Percentiles rank a stretch among this genome's conserved stretches.
Evolutionary conservation across 768 basidiomycete genomes (phyloP).

Genomic region (Imleria badia): DNA sequence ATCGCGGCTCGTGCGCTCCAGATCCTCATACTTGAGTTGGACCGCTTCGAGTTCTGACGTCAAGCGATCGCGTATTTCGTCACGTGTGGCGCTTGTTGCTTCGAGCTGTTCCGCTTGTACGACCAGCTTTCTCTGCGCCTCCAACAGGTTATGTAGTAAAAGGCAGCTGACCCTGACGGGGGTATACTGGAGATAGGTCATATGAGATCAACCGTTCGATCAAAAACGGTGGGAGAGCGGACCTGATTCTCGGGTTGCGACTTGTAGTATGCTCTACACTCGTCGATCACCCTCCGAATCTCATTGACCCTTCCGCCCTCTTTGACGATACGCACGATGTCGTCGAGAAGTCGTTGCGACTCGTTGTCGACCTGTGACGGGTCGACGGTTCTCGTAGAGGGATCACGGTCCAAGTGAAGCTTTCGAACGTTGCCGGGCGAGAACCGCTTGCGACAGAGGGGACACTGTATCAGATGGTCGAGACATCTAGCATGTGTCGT

Average conservation of each 20-base stretch:
- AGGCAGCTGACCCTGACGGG: constrained; percentile 51
- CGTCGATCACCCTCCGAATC: constrained; percentile 51
- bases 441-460: constrained; percentile 62
- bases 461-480: constrained; percentile 53
- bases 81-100: constrained; percentile 32
- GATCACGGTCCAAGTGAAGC: constrained; percentile 57
- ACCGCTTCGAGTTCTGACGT: constrained; percentile 37
- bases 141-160: constrained; percentile 51
- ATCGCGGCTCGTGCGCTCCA: constrained; percentile 40
- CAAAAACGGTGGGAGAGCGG: constrained; percentile 8
- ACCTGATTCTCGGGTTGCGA: constrained; percentile 48
- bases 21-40: constrained; percentile 41
- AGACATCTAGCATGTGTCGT: constrained; percentile 48
- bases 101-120: constrained; percentile 35
- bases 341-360: constrained; percentile 51
- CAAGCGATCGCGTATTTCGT: constrained; percentile 31
- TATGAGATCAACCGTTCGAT: constrained; percentile 10
- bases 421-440: constrained; percentile 44
- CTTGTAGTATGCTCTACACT: constrained; percentile 48
- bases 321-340: constrained; percentile 53
- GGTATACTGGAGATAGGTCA: constrained; percentile 38
- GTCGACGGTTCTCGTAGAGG: constrained; percentile 28
- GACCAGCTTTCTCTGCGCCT: constrained; percentile 43
- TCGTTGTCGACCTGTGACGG: constrained; percentile 37
- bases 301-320: constrained; percentile 53